A percentile compares a stretch with the other conserved stretches of the same genome.
Conservation (phyloP, 495 filamentous ascomycete species). For the Aspergillus egyptiacus region DNA sequence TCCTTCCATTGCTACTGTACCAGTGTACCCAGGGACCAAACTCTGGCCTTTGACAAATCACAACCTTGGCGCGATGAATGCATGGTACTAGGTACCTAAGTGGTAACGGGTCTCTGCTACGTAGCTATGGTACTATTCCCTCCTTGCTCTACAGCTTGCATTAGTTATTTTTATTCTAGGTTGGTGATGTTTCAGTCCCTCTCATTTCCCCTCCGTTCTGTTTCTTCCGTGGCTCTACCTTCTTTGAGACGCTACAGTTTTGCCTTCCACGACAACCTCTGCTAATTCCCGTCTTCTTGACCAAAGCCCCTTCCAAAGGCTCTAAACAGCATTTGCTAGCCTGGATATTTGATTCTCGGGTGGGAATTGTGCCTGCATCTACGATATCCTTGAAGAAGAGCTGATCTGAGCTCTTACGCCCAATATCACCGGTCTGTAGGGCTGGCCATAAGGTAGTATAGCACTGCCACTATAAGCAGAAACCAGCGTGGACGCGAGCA, state of each 20-base stretch:
- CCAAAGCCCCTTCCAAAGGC: not conserved
- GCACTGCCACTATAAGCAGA: not conserved
- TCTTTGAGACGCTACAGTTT: not conserved
- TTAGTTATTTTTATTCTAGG: slow-evolving; percentile 1
- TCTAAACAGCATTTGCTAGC: not conserved
- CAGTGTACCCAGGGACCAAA: too few species aligned
- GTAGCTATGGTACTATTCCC: not conserved
- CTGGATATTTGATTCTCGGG: not conserved
- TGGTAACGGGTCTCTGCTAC: slow-evolving; percentile 3
- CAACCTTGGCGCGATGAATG: not conserved
- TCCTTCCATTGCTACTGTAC: not conserved
- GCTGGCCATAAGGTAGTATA: not conserved
- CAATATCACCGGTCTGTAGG: not conserved
- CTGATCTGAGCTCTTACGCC: not conserved
- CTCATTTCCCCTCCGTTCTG: not conserved
- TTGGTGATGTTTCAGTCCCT: slow-evolving; percentile 6
- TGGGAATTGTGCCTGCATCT: not conserved
- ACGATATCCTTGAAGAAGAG: not conserved
- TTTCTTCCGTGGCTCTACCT: not conserved
- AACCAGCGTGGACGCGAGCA: not conserved
- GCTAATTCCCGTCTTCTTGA: not conserved
- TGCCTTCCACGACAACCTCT: not conserved
- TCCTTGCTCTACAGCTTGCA: too few species aligned
- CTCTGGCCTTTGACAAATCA: not conserved
- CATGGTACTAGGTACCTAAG: not conserved